Evolutionary conservation across 768 basidiomycete species (phyloP), one percentile per base, ranked within the genome.

Genomic region (Mycena polygramma): DNA sequence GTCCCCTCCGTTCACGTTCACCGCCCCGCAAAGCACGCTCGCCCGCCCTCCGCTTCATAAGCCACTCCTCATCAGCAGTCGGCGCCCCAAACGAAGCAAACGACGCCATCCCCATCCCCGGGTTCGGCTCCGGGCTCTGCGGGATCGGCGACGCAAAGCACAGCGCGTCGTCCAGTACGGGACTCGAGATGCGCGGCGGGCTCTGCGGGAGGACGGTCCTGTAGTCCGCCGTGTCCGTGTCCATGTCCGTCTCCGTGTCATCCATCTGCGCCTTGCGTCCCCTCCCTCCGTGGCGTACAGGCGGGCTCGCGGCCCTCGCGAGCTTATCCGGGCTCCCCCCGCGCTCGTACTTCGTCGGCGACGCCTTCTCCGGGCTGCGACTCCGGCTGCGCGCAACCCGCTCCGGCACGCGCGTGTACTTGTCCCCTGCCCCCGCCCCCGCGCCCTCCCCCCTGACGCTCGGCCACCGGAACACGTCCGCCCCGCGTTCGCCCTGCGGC

Each of bases 401-500:
- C 11, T 70, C 64, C 7, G 86, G 87, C 17, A 81, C 60, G 2
- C 79, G 75, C 0, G 86, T 87, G 74, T 85, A 86, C 45, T 72
- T 78, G 73, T 87, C 88, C 43, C 74, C 70, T 5, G 72, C 66
- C 63, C 30, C 30, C 30, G 2, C 30, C 30, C 30, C 70, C 7
- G 72, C 66, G 60, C 30, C 30, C 30, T 30, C 30, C 30, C 30
- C 70, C 7, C 71, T 64, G 63, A 63, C 59, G 45, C 68, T 60
- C 61, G 76, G 67, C 74, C 74, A 73, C 48, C 45, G 63, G 17
- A 67, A 73, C 57, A 64, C 66, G n/a, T 73, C 72, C 63, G 64
- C 66, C 10, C 69, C 69, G 36, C 70, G 70, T 54, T 63, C 64
- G 36, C 65, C 17, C 9, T 63, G 26, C 41, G 62, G 52, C 66